phyloP scores from a whole-genome alignment of 768 basidiomycete genomes.

The Boletus bicolor region DNA sequence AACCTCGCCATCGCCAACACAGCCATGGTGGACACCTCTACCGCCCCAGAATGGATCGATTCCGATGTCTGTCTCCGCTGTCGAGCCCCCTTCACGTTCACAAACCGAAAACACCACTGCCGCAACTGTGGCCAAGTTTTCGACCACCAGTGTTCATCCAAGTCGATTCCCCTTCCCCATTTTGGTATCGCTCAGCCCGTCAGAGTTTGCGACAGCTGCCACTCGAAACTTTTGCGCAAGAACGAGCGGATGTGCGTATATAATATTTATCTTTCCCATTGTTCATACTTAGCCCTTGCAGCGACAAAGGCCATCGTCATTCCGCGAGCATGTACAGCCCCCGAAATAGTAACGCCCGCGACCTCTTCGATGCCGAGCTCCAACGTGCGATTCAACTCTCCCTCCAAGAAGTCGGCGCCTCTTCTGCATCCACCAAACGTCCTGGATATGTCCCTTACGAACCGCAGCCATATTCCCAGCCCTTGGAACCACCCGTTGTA shows the following conservation, averaged over 20 bases:
- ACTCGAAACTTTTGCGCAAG: slow-evolving; percentile 70
- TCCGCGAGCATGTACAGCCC: slow-evolving; percentile 52
- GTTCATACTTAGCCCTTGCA: slow-evolving; percentile 12
- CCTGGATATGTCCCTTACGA: slow-evolving; percentile 70
- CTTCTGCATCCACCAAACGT: slow-evolving; percentile 43
- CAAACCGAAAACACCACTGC: slow-evolving; percentile 97
- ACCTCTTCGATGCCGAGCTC: slow-evolving; percentile 80
- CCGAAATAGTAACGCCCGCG: slow-evolving; percentile 55
- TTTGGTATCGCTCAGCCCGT: slow-evolving; percentile 93
- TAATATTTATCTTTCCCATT: background rate
- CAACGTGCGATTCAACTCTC: slow-evolving; percentile 92
- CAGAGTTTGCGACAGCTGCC: slow-evolving; percentile 89
- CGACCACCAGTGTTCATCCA: slow-evolving; percentile 89
- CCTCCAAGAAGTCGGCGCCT: slow-evolving; percentile 65
- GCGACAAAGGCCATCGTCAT: slow-evolving; percentile 51
- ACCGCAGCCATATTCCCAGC: slow-evolving; percentile 41
- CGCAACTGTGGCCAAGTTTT: slow-evolving; percentile 97
- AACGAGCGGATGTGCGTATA: slow-evolving; percentile 51
- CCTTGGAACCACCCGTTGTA: slow-evolving; percentile 65
- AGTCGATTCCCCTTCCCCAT: slow-evolving; percentile 80
- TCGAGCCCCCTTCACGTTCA: slow-evolving; percentile 86
- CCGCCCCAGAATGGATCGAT: slow-evolving; percentile 96
- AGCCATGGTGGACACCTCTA: slow-evolving; percentile 87
- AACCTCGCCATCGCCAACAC: slow-evolving; percentile 66
- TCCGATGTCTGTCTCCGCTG: slow-evolving; percentile 94